phyloP scores from a whole-genome alignment of 805 yeast species.

The Candida montana region DNA sequence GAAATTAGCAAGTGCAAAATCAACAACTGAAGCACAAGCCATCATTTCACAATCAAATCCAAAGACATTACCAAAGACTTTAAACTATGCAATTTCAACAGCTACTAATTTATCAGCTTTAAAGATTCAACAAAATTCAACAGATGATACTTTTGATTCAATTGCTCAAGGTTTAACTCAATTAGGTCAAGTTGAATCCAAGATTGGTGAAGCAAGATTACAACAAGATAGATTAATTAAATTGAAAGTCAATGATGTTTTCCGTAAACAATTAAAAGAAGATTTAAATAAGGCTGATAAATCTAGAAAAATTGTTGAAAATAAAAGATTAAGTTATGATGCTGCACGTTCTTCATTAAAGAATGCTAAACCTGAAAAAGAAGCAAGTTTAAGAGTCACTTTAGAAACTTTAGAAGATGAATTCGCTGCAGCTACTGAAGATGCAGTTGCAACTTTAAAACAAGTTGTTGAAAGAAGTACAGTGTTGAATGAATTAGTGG shows the following conservation, averaged over 20 bases:
- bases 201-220: slow-evolving; percentile 76
- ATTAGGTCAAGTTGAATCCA: slow-evolving; percentile 64
- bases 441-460: slow-evolving; percentile 78
- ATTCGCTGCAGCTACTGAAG: slow-evolving; percentile 85
- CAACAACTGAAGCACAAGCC: slow-evolving; percentile 80
- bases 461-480: slow-evolving; percentile 68
- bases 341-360: slow-evolving; percentile 58
- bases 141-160: slow-evolving; percentile 41
- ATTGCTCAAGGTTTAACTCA: slow-evolving; percentile 59
- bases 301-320: slow-evolving; percentile 70
- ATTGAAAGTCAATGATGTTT: slow-evolving; percentile 62
- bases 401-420: slow-evolving; percentile 86
- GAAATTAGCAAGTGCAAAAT: slow-evolving; percentile 63
- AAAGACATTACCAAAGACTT: slow-evolving; percentile 61
- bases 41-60: slow-evolving; percentile 52
- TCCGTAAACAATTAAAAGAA: slow-evolving; percentile 55
- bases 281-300: slow-evolving; percentile 58
- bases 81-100: slow-evolving; percentile 75
- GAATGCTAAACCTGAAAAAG: slow-evolving; percentile 54
- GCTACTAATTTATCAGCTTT: slow-evolving; percentile 50
- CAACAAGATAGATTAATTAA: slow-evolving; percentile 75
- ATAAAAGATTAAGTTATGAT: slow-evolving; percentile 74
- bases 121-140: slow-evolving; percentile 25
- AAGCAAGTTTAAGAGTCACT: slow-evolving; percentile 66
- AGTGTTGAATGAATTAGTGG: slow-evolving; percentile 61